Evolutionary conservation across 2,329 filamentous ascomycete species (phyloP).

Genomic region (Cladosporium colombiae): DNA sequence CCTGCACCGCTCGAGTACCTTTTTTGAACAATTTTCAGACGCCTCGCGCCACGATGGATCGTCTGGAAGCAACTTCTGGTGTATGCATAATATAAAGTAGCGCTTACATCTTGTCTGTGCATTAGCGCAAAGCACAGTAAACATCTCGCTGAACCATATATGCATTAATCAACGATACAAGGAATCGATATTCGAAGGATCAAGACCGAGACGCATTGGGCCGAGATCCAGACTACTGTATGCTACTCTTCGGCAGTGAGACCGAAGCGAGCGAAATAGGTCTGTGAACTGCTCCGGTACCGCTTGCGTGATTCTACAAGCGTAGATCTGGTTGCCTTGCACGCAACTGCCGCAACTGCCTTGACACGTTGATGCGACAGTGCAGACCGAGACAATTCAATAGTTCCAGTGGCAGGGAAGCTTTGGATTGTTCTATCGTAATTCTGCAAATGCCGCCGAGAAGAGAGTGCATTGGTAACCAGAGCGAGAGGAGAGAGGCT

Average conservation of each 20-base stretch:
- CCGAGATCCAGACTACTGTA: background rate
- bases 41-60: background rate
- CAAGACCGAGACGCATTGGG: background rate
- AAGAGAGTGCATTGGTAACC: background rate
- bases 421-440: background rate
- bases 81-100: background rate
- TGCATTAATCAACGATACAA: background rate
- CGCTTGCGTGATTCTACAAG: background rate
- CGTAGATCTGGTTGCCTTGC: background rate
- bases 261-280: background rate
- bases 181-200: background rate
- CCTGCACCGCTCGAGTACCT: background rate
- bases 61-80: background rate
- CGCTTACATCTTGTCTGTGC: background rate
- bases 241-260: background rate
- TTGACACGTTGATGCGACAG: background rate
- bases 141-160: background rate
- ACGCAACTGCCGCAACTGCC: background rate
- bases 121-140: background rate
- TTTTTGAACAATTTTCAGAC: background rate
- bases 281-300: background rate
- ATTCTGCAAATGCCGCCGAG: background rate
- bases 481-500: background rate
- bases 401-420: background rate
- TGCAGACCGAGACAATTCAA: background rate